Evolutionary conservation across 2,329 filamentous ascomycete species (phyloP), one percentile per base, ranked within the genome.

Genomic region (Phaeosphaeriaceae sp.): DNA sequence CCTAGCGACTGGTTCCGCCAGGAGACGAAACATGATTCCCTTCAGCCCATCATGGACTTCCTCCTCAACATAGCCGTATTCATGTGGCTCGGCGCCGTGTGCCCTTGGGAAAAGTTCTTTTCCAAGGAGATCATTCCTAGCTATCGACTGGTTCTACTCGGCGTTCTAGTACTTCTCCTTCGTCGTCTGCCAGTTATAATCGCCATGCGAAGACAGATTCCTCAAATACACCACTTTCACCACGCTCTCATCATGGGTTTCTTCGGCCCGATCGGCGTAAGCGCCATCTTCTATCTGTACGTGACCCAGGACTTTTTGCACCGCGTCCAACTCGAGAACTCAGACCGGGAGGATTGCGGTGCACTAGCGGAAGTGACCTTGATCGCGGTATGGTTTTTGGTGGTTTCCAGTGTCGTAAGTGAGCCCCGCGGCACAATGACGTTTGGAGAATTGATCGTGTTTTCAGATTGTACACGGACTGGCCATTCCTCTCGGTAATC

Each of bases 41-140:
- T 97, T n/a, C 92, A 97, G 68, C 92, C 92, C 0, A 96, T 92
- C 0, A 89, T 97, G 36, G 92, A 97, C 70, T 96, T 96, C 91
- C 80, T 97, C 2, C 86, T 97, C 48, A 97, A 96, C 67, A 84
- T 95, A 3, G 80, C 87, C 16, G 83, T 97, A 30, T 97, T 97
- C 71, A 84, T 96, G 73, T 97, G 91, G 92, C 54, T 63, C 42
- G 66, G 66, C 3, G 90, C 90, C 0, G 84, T 92, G 8, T 90
- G 88, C 50, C 92, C 92, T 0, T 97, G 92, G 92, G 70, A 77
- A 3, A 77, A 76, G 20, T 96, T 97, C 58, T 73, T 80, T 1
- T 60, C 79, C 59, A 93, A 89, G 68, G 68, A 77, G 6, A 81
- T 94, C n/a, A 86, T 95, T 21, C 84, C 90, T 0, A 79, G 92